Evolutionary conservation across 2,329 filamentous ascomycete species (phyloP), one percentile per base, ranked within the genome.

Genomic region (Aspergillus sp.): DNA sequence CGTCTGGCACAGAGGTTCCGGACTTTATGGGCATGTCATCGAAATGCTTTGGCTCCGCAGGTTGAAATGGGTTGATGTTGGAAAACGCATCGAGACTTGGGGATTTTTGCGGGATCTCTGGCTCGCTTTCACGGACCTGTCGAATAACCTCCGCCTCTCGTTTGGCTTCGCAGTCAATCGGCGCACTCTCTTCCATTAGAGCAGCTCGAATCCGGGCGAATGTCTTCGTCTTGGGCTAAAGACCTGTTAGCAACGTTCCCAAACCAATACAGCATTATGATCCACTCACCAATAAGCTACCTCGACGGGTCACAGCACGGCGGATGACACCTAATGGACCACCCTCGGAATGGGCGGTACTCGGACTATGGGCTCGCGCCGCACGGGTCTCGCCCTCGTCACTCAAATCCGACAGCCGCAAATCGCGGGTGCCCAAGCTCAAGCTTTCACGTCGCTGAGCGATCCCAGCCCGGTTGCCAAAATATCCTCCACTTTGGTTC

Each of bases 131-230:
- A 40, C 91, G 88, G 23, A 97, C 92, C 72, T 97, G 94, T 47
- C 91, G 89, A 57, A 99, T 91, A 4, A 97, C 94, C 72, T 97
- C 93, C 34, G 93, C 91, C 76, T 99, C 94, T 36, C 91, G 87
- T 48, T 89, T 87, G 52, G 91, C 86, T 71, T 99, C 94, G 40
- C 88, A 88, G 63, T 99, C 94, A 9, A 96, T 79, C 0, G 94
- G 94, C 0, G 91, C 85, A 14, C 84, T 83, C 74, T 99, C 94
- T 74, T 99, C 94, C 52, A 89, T 81, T 0, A 99, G 80, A 3
- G 91, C 91, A 7, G 93, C 94, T 56, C 89, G 86, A 60, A 99
- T 96, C 10, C 94, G 87, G 4, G 92, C 91, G 71, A 99, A 99
- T 0, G 88, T 91, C 74, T 96, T 96, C 0, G 93, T 94, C 78